Base-by-base conservation (phyloP, 2,329 filamentous ascomycete genomes). In the Sclerotinia glacialis region DNA sequence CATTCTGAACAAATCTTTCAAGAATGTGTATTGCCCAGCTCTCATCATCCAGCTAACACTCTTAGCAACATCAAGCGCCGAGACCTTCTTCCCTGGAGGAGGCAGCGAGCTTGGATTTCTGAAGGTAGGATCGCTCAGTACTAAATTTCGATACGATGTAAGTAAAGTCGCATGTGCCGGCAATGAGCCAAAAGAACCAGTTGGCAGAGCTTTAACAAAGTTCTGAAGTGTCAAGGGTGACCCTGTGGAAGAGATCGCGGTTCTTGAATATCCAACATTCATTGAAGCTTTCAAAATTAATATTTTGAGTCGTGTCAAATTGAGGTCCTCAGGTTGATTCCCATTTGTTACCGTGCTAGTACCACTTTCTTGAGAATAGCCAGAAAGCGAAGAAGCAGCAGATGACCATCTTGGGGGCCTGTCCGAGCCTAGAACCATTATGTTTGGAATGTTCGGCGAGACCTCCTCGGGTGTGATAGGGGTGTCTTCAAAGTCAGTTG, bases 401-500 rank as follows among this genome's bases (percentile, higher is more conserved):
- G 58, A 54, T 26, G 65, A 92, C 92, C 92, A 96, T 67, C 90
- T 84, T 9, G 88, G 86, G 54, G 87, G 84, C 55, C 81, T 83
- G 55, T 85, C 85, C 5, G 92, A 90, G 3, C 92, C 92, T 0
- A 97, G 84, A 0, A 97, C 89, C 62, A 97, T 83, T 72, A 97
- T 97, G 74, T 97, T 96, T 7, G 92, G 93, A 65, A 93, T 85
- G 49, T 87, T 88, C 0, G 89, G 86, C 9, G 85, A 89, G 54
- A 89, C 86, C 71, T 91, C 91, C 66, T 94, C 91, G 0, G 90
- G 90, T 0, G 93, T 96, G 53, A 92, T 86, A 5, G 91, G 89
- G 0, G 90, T 92, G 75, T 98, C 93, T 77, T 97, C 94, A 73
- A 97, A 97, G 72, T 97, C 93, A 5, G 93, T 98, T 0, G 94